These are phyloP conservation scores for Taphrina communis DNA, from an alignment of 1,139 yeast genomes.

Conservation along the genomic window DNA sequence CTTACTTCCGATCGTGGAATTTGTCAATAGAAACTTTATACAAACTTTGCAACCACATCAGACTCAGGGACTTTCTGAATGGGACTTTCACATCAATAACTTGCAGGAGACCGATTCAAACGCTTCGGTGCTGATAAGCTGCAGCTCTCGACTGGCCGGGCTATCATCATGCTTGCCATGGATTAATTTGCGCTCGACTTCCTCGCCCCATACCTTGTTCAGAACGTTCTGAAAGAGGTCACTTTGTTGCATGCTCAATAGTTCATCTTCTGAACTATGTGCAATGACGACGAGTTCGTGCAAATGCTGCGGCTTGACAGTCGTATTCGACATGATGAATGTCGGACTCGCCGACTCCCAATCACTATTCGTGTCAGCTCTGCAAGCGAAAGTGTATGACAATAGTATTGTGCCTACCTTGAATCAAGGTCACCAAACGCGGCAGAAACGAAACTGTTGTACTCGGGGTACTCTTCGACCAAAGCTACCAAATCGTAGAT, in stretches of 20 bases:
- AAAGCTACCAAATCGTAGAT: slow-evolving; percentile 58
- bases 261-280: slow-evolving; percentile 45
- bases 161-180: slow-evolving; percentile 25
- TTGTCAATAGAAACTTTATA: background rate
- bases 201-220: slow-evolving; percentile 20
- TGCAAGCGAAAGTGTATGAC: background rate
- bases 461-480: slow-evolving; percentile 57
- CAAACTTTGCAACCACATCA: too few species aligned
- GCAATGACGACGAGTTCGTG: slow-evolving; percentile 40
- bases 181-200: slow-evolving; percentile 5
- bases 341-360: slow-evolving; percentile 50
- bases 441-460: slow-evolving; percentile 55
- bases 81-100: background rate
- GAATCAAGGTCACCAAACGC: slow-evolving; percentile 54
- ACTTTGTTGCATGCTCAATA: slow-evolving; percentile 45
- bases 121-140: slow-evolving; percentile 2
- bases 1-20: background rate
- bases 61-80: too few species aligned
- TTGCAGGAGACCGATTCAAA: background rate
- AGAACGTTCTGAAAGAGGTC: slow-evolving; percentile 15
- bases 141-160: slow-evolving; percentile 23
- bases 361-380: slow-evolving; percentile 42
- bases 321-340: slow-evolving; percentile 48
- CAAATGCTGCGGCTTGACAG: slow-evolving; percentile 22
- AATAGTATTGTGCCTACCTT: slow-evolving; percentile 2